A percentile compares a stretch with the other conserved stretches of the same genome.
Conservation (phyloP, 306 rosid species). For the Oemleria cerasiformis region DNA sequence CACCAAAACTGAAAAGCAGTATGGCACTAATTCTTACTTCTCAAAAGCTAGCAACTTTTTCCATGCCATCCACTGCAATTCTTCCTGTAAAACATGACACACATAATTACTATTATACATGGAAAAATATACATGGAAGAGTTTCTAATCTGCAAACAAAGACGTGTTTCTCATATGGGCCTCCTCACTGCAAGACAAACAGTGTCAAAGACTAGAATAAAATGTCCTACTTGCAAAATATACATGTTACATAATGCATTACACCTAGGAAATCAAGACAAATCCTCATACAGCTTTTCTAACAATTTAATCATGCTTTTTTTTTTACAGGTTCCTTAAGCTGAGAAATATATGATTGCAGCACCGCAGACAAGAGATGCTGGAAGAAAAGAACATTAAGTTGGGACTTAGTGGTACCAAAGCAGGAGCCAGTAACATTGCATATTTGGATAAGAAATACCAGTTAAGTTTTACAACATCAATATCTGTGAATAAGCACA, state of each 20-base stretch:
- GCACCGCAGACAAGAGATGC: not conserved
- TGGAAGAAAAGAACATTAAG: not conserved
- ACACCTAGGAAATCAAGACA: not conserved
- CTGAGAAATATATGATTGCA: too few species aligned
- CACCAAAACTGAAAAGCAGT: not conserved
- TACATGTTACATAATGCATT: not conserved
- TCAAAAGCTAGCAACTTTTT: conserved; percentile 79
- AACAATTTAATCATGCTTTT: too few species aligned
- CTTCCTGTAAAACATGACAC: conserved; percentile 62
- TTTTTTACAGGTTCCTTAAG: too few species aligned
- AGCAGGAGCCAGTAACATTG: conserved; percentile 2
- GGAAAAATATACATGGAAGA: not conserved
- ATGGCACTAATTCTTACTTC: conserved; percentile 53
- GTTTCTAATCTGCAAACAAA: conserved; percentile 3
- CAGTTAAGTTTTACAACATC: not conserved
- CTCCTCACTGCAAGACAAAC: not conserved
- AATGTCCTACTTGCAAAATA: not conserved
- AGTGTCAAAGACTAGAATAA: not conserved
- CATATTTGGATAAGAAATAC: conserved; percentile 26
- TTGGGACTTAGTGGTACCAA: not conserved
- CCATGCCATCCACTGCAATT: conserved; percentile 89
- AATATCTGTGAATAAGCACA: not conserved
- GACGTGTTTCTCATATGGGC: not conserved
- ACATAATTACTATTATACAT: not conserved
- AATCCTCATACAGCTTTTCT: not conserved